Evolutionary conservation across 768 basidiomycete species (phyloP), one percentile per base, ranked within the genome.

Genomic region (Neoboletus magnificus): DNA sequence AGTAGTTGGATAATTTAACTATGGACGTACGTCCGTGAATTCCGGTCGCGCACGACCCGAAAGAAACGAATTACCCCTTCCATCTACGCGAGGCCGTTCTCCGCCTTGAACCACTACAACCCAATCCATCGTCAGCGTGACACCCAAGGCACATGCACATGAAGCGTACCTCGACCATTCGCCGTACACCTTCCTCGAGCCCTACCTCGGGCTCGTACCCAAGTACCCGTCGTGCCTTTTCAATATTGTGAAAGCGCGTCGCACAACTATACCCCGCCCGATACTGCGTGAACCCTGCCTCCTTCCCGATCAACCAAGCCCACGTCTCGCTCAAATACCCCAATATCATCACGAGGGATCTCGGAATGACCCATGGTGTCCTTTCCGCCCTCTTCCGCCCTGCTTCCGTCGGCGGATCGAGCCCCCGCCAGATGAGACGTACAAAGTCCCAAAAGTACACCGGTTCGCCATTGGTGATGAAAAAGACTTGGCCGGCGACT

Each of bases 381-480:
- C 71, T 57, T 72, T 74, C 55, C 52, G 67, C 66, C 22, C 73
- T 68, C 62, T 81, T 79, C 59, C 76, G 76, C 7, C 81, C 83
- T 13, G 59, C 58, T 15, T 66, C 66, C 2, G 70, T 73, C n/a
- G 75, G 71, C 46, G 77, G 75, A 66, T 84, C 83, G 52, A 90
- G 79, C 22, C 79, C 77, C 29, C 79, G 73, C 93, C 92, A 98
- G n/a, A 97, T 73, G 3, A 81, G 72, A 7, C 92, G 82, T 30
- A 86, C 79, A 66, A 96, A 86, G 74, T 97, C 94, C 96, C 96
- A 99, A 77, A 98, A 98, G 72, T 92, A 91, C 53, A 86, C 80
- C 3, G 95, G 96, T 68, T 98, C 95, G 58, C 94, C 93, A 66
- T 98, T 98, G 54, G 94, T 95, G 73, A 99, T 91, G 79, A 93